Percentiles rank a stretch among this genome's conserved stretches.
Conservation (phyloP, 495 filamentous ascomycete species). For the Penicillium coprophilum region DNA sequence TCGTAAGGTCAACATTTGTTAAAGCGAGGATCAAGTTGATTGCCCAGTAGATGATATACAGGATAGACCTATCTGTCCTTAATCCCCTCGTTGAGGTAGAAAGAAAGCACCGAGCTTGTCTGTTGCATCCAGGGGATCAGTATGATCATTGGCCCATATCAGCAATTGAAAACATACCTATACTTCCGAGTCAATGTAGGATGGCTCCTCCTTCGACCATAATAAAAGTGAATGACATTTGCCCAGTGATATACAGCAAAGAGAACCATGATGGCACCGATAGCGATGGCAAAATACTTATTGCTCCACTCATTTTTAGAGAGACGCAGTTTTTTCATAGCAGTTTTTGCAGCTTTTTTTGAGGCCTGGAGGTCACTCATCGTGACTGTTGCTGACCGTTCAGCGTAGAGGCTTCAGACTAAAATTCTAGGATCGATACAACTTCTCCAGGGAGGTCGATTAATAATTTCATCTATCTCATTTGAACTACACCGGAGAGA, state of each 20-base stretch:
- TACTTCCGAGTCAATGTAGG: not conserved
- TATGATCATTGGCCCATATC: not conserved
- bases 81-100: slow-evolving; percentile 4
- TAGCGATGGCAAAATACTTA: slow-evolving; percentile 44
- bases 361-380: slow-evolving; percentile 8
- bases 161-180: slow-evolving; percentile 3
- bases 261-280: slow-evolving; percentile 49
- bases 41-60: slow-evolving; percentile 48
- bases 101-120: not conserved
- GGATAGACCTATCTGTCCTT: slow-evolving; percentile 42
- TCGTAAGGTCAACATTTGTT: slow-evolving; percentile 19
- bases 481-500: not conserved
- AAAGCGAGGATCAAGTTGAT: slow-evolving; percentile 53
- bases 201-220: not conserved
- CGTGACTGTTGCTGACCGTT: not conserved
- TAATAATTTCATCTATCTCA: not conserved
- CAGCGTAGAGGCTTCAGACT: not conserved
- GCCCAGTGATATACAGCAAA: slow-evolving; percentile 52
- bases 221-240: slow-evolving; percentile 23
- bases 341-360: slow-evolving; percentile 6
- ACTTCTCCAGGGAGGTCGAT: not conserved
- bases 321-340: slow-evolving; percentile 9
- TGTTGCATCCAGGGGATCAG: not conserved
- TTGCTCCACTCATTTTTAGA: slow-evolving; percentile 33
- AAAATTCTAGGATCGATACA: not conserved